phyloP scores from a whole-genome alignment of 257 asterid genomes.

The Nicotiana undulata region DNA sequence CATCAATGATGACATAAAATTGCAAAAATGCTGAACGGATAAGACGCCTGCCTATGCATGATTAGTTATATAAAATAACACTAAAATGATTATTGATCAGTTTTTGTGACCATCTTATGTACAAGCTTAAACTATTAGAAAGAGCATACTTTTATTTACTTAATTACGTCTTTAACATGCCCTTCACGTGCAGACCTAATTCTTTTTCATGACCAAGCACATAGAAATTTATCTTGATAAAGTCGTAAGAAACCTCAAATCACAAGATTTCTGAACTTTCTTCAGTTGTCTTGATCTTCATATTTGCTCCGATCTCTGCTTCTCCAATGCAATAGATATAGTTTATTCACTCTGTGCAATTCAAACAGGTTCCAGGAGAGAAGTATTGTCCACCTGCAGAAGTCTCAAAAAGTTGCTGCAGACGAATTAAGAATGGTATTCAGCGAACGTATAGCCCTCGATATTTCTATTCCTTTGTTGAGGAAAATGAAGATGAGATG shows the following conservation, averaged over 20 bases:
- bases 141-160: no score
- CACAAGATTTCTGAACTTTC: not conserved
- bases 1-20: not conserved
- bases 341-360: no score
- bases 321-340: not conserved
- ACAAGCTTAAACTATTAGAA: no score
- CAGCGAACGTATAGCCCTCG: constrained; percentile 38
- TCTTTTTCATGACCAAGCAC: no score
- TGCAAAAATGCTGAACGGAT: not conserved
- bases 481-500: constrained; percentile 39
- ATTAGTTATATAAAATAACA: not conserved
- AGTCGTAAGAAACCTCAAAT: not conserved
- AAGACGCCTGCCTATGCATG: not conserved
- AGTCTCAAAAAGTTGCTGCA: constrained; percentile 58
- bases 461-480: constrained; percentile 56
- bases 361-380: constrained; percentile 51
- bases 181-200: no score
- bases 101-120: no score
- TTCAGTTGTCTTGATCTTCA: not conserved
- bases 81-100: no score
- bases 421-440: constrained; percentile 32
- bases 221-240: not conserved
- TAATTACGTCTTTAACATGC: no score
- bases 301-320: not conserved
- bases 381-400: constrained; percentile 47